Base-by-base conservation (phyloP, 441 rosid genomes). In the Eruca vesicaria region DNA sequence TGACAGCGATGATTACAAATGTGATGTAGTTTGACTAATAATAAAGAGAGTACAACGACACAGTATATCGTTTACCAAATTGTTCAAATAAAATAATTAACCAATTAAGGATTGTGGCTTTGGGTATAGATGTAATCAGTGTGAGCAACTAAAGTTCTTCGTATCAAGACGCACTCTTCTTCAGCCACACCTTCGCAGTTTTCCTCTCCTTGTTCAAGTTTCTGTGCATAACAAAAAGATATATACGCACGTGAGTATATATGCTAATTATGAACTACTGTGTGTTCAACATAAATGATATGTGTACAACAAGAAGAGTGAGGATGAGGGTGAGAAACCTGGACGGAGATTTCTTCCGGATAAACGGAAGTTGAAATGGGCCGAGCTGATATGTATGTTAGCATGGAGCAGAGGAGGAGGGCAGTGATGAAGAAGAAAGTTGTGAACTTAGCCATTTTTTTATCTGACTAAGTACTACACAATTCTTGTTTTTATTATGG, bases 81-180 rank as follows among this genome's bases (percentile, higher is more conserved):
- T 16, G 11, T 10, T 69, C 15, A 21, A 75, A 68, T 20, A 18
- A 63, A 50, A 23, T 70, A 56, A 9, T 3, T 28, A 7, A 23
- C 55, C 41, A 71, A 52, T 84, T 81, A 87, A 6, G 89, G 91
- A 0, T 81, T 77, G 14, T 73, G 85, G 38, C 80, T 76, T 78
- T 88, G 91, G 66, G 91, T 88, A 55, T 90, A 90, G 81, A 90
- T 85, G 53, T 88, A 90, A 79, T 90, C 96, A 21, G 68, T 33
- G 74, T 86, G 91, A 61, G 93, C 93, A 31, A 79, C 91, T 48
- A 90, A 83, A 66, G 88, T 88, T 71, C 96, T 87, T 78, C 93
- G 83, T 74, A 74, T 73, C 84, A 84, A 78, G 53, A 89, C 81
- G 63, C 88, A 91, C 59, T 88, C 89, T 67, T 78, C 81, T 58